Evolutionary conservation across 345 rosid species (phyloP).

Genomic region (Salix udensis): DNA sequence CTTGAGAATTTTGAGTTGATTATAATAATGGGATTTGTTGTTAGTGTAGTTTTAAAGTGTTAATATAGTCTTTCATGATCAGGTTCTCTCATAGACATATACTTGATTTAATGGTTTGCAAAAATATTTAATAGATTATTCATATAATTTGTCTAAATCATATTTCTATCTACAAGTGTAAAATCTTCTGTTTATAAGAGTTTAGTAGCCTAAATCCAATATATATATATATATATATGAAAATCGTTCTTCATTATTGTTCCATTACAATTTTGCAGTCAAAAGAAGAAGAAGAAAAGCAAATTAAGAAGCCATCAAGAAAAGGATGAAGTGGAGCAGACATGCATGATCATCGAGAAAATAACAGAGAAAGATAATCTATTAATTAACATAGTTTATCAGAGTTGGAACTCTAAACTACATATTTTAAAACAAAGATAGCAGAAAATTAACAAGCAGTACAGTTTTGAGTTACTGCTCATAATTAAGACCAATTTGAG

Average conservation of each 20-base stretch:
- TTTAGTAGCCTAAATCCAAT: too few species aligned
- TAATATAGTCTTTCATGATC: too few species aligned
- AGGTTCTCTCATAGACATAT: too few species aligned
- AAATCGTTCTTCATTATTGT: neutral
- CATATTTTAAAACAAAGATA: neutral
- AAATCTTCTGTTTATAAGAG: too few species aligned
- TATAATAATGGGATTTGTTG: too few species aligned
- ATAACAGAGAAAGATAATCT: neutral
- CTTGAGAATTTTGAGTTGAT: too few species aligned
- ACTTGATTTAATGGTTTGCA: too few species aligned
- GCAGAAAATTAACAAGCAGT: neutral
- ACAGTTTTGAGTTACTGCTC: neutral
- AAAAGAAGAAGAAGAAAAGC: neutral
- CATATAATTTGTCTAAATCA: too few species aligned
- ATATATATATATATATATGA: neutral
- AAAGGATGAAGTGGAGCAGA: neutral
- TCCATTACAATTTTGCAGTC: neutral
- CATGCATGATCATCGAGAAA: neutral
- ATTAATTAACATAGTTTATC: neutral
- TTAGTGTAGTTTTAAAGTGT: too few species aligned
- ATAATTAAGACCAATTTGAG: slow-evolving; percentile 6
- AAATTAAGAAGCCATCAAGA: neutral
- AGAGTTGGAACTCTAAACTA: slow-evolving; percentile 5
- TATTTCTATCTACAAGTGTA: too few species aligned
- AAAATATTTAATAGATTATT: too few species aligned